A percentile compares a stretch with the other conserved stretches of the same genome.
Evolutionary conservation across 495 filamentous ascomycete species (phyloP).

Genomic region (Talaromyces ruber): DNA sequence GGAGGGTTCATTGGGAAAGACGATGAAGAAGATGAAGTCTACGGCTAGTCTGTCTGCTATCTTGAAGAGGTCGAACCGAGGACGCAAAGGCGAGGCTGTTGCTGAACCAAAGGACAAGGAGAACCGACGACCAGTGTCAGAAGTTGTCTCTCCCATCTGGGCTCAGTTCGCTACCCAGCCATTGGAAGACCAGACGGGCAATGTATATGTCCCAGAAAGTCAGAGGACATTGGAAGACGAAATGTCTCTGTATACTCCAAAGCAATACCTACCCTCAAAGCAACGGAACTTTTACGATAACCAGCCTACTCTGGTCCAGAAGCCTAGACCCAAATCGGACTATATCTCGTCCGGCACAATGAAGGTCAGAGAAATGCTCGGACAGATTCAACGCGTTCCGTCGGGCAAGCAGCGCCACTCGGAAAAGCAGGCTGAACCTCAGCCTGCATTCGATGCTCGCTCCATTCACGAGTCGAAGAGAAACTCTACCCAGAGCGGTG

Average conservation of each 20-base stretch:
- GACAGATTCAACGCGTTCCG: slow-evolving; percentile 16
- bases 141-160: slow-evolving; percentile 65
- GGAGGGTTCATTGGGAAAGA: slow-evolving; percentile 16
- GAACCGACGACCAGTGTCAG: slow-evolving; percentile 50
- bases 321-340: slow-evolving; percentile 46
- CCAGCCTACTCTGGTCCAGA: slow-evolving; percentile 44
- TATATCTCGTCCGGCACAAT: slow-evolving; percentile 26
- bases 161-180: slow-evolving; percentile 54
- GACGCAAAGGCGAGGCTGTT: slow-evolving; percentile 27
- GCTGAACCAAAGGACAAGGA: slow-evolving; percentile 63
- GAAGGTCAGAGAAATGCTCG: slow-evolving; percentile 29
- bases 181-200: slow-evolving; percentile 28
- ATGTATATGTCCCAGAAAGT: slow-evolving; percentile 29
- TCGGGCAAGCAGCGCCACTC: slow-evolving; percentile 17
- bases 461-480: slow-evolving; percentile 14
- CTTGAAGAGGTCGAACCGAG: slow-evolving; percentile 34
- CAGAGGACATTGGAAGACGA: slow-evolving; percentile 44
- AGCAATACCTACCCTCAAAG: slow-evolving; percentile 53
- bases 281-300: slow-evolving; percentile 57
- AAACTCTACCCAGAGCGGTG: slow-evolving; percentile 27
- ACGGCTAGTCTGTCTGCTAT: slow-evolving; percentile 64
- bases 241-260: slow-evolving; percentile 52
- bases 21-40: slow-evolving; percentile 73
- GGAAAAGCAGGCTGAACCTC: slow-evolving; percentile 5
- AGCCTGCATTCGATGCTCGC: slow-evolving; percentile 14